Percentiles rank a stretch among this genome's conserved stretches.
Conservation (phyloP, 2,329 filamentous ascomycete species). For the Onygenales sp. region DNA sequence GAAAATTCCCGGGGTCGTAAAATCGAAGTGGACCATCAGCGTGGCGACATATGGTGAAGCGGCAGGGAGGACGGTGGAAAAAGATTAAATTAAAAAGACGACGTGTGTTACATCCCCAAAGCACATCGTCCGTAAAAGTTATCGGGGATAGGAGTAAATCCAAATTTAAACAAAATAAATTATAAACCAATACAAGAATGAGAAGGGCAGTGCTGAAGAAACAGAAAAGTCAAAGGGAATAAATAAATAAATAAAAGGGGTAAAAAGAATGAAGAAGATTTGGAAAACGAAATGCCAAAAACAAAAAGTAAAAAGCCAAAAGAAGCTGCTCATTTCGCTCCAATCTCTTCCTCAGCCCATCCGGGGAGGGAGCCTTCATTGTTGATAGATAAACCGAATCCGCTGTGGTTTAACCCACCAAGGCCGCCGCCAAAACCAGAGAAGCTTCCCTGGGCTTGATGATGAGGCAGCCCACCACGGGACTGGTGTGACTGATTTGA, state of each 20-base stretch:
- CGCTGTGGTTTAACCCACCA: slow-evolving; percentile 47
- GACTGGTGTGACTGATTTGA: slow-evolving; percentile 24
- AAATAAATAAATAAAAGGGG: slow-evolving; percentile 10
- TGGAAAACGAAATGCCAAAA: not conserved
- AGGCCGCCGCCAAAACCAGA: slow-evolving; percentile 51
- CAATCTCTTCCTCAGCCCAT: slow-evolving; percentile 56
- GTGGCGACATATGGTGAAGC: not conserved
- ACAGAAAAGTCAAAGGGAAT: slow-evolving; percentile 13
- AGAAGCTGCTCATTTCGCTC: slow-evolving; percentile 37
- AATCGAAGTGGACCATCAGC: not conserved
- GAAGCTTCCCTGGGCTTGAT: slow-evolving; percentile 43
- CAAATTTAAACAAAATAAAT: slow-evolving; percentile 13
- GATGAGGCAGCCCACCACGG: slow-evolving; percentile 25
- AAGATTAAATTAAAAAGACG: slow-evolving; percentile 13
- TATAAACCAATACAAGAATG: slow-evolving; percentile 20
- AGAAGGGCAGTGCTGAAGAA: slow-evolving; percentile 2
- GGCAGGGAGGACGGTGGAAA: not conserved
- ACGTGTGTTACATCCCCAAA: not conserved
- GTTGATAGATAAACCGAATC: slow-evolving; percentile 51
- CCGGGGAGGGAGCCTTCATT: slow-evolving; percentile 49
- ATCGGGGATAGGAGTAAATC: slow-evolving; percentile 2
- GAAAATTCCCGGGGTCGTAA: too few relatives aligned
- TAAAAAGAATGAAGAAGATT: slow-evolving; percentile 1
- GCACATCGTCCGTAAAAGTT: not conserved
- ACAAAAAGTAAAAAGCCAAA: slow-evolving; percentile 3